A percentile compares a stretch with the other conserved stretches of the same genome.
Conservation (phyloP, 2,329 filamentous ascomycete genomes). For the Cladophialophora bantiana region DNA sequence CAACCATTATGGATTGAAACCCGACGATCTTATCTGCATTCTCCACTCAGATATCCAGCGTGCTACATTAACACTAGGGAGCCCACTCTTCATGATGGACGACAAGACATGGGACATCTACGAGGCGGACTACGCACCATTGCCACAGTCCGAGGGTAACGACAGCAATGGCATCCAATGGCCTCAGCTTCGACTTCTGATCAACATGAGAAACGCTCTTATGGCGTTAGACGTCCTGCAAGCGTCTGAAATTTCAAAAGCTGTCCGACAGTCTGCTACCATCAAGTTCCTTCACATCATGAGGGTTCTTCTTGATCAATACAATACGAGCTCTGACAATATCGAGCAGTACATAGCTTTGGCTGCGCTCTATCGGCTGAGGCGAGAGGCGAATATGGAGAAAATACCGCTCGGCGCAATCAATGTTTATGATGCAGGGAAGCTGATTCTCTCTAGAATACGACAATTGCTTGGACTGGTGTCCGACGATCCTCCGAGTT, state of each 20-base stretch:
- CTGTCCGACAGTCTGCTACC: constrained; percentile 11
- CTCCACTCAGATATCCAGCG: constrained; percentile 25
- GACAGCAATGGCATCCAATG: not conserved
- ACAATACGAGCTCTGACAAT: constrained; percentile 13
- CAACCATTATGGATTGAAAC: constrained; percentile 9
- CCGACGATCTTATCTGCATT: constrained; percentile 19
- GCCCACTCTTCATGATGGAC: constrained; percentile 14
- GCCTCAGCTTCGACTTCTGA: not conserved
- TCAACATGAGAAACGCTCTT: constrained; percentile 17
- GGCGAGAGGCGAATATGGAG: constrained; percentile 21
- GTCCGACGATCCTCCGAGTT: not conserved
- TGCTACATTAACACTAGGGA: constrained; percentile 11
- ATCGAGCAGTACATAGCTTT: constrained; percentile 18
- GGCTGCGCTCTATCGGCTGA: constrained; percentile 20
- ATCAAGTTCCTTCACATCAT: constrained; percentile 21
- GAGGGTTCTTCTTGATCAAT: constrained; percentile 12
- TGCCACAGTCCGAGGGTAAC: not conserved
- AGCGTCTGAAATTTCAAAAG: not conserved
- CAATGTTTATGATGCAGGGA: constrained; percentile 16
- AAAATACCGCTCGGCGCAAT: constrained; percentile 11
- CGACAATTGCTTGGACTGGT: constrained; percentile 1
- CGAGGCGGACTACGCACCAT: constrained; percentile 7
- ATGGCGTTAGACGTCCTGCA: constrained; percentile 8
- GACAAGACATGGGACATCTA: constrained; percentile 11
- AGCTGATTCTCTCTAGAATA: constrained; percentile 8